Base-by-base conservation (phyloP, 1,284 basidiomycete genomes). In the Apiotrichum siamense region DNA sequence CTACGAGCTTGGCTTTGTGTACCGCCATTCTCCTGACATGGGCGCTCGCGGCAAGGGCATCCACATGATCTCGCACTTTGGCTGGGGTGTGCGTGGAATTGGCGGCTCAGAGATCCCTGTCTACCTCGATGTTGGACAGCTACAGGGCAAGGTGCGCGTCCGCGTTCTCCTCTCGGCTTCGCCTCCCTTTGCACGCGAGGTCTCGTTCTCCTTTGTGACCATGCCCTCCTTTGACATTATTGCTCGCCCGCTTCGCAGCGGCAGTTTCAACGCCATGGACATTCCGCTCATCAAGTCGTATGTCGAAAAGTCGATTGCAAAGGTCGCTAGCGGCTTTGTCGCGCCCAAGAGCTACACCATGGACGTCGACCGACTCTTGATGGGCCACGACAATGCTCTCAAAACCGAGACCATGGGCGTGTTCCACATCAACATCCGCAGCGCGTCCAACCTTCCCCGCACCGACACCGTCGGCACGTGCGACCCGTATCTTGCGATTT, bases 141-240 rank as follows among this genome's bases (percentile, higher is more conserved):
- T 72, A 29, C 62, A 56, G 20, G 70, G 70, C 4, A 69, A 61
- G 11, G 51, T 69, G 23, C 50, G 53, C 36, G 18, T 74, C 7
- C 60, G 73, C 12, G 55, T 75, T 0, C 54, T 74, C 10, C 63
- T 75, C 3, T 70, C 69, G 9, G 67, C 74, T 4, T 69, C 70
- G 2, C 73, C 73, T 0, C 74, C 74, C 2, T 76, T 76, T 38
- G 65, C 65, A 7, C 64, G 69, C 12, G 68, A 64, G 1, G 72
- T 63, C 0, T 69, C 64, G 5, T 62, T 76, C 42, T 68, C 67
- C 0, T 65, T 76, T 29, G 66, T 72, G n/a, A 49, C 47, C n/a
- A 54, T 74, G 25, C 74, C 74, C 1, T 60, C 67, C 21, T 72
- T 74, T 41, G 70, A 76, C 49, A 70, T 76, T 40, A 66, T 73